Conservation (phyloP, 1,139 yeast species). For the Kluyveromyces sp. region DNA sequence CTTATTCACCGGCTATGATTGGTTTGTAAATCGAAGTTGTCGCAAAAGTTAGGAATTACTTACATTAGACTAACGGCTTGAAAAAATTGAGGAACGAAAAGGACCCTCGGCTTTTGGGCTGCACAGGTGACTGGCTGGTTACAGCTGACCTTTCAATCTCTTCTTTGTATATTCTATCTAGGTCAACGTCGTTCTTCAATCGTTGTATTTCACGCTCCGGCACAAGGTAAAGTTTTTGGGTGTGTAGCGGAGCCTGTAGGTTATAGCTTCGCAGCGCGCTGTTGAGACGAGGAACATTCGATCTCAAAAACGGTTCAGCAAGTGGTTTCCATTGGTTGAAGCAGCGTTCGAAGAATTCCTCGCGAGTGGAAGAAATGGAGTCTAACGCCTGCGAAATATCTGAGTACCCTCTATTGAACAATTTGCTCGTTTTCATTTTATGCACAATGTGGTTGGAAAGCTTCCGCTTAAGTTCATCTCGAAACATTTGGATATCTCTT, state of each 20-base stretch:
- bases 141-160: not conserved
- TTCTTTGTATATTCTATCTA: slow-evolving; percentile 9
- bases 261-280: slow-evolving; percentile 63
- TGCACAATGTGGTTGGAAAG: slow-evolving; percentile 10
- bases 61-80: too few species aligned
- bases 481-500: slow-evolving; percentile 39
- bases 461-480: slow-evolving; percentile 23
- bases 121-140: not conserved
- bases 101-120: not conserved
- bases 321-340: slow-evolving; percentile 37
- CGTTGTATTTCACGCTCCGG: slow-evolving; percentile 45
- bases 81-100: slow-evolving; percentile 1
- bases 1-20: too few species aligned
- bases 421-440: slow-evolving; percentile 7
- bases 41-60: not conserved
- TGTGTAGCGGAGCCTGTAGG: slow-evolving; percentile 68
- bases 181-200: slow-evolving; percentile 33
- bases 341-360: slow-evolving; percentile 2
- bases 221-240: slow-evolving; percentile 61
- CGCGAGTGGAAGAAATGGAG: not conserved
- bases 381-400: not conserved
- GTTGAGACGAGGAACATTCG: slow-evolving; percentile 47
- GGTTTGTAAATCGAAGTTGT: too few species aligned
- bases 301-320: slow-evolving; percentile 37
- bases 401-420: not conserved